Evolutionary conservation across 176 grass and related monocot species (phyloP).

Genomic region (Alopecurus myosuroides): DNA sequence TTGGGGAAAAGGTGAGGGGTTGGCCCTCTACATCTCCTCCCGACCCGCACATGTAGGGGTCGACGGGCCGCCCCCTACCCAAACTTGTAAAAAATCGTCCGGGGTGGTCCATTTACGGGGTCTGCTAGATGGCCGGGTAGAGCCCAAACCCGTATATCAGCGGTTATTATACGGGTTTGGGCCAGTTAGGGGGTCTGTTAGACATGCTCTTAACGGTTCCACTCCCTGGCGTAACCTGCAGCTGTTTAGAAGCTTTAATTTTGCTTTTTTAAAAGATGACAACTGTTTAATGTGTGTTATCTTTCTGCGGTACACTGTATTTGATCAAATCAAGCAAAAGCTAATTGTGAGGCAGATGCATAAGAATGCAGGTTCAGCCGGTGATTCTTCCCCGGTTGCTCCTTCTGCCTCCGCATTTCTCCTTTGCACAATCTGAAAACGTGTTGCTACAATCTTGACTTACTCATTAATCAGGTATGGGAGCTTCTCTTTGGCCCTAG

Average conservation of each 20-base stretch:
- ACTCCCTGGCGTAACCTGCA: neutral
- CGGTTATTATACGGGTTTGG: no score
- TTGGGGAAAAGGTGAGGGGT: no score
- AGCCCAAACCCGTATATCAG: no score
- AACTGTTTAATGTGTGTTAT: neutral
- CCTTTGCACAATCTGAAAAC: slow-evolving; percentile 79
- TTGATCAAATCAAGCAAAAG: slow-evolving; percentile 87
- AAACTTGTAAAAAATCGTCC: no score
- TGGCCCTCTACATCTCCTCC: no score
- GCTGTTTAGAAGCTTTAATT: neutral
- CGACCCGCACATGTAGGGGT: no score
- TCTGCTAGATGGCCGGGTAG: no score
- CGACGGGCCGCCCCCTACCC: no score
- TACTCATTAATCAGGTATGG: slow-evolving; percentile 90
- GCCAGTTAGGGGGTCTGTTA: no score
- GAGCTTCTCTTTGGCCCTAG: neutral
- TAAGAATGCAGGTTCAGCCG: slow-evolving; percentile 25
- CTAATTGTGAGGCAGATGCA: slow-evolving; percentile 39
- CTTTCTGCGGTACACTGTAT: slow-evolving; percentile 76
- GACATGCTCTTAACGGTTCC: neutral
- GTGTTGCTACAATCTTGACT: slow-evolving; percentile 74
- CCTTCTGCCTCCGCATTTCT: slow-evolving; percentile 87
- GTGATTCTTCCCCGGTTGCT: slow-evolving; percentile 48
- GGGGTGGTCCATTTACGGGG: no score
- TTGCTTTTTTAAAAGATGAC: neutral